Evolutionary conservation across 2,329 filamentous ascomycete species (phyloP).

Genomic region (Zopfia rhizophila): DNA sequence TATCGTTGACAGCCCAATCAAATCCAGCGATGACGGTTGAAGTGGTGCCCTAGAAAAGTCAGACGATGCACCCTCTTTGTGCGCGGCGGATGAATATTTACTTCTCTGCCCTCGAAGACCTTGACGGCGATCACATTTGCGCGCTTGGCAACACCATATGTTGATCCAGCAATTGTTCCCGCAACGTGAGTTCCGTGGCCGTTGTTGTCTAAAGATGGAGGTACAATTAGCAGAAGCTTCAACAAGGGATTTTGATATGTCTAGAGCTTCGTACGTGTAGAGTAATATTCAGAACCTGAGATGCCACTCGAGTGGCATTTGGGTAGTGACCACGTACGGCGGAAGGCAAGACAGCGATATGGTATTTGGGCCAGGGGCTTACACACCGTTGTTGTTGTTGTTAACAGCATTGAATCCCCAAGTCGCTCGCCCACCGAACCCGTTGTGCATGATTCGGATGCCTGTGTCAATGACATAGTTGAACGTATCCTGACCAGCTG

Average conservation of each 20-base stretch:
- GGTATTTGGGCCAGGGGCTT: no score
- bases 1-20: conserved; percentile 48
- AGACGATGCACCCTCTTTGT: no score
- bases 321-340: no score
- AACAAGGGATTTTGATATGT: no score
- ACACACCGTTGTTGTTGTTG: conserved; percentile 21
- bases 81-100: no score
- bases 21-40: conserved; percentile 43
- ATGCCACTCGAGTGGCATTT: no score
- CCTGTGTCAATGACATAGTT: conserved; percentile 73
- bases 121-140: conserved; percentile 50
- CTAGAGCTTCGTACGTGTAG: no score
- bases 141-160: conserved; percentile 47
- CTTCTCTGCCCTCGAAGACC: conserved; percentile 40
- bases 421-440: conserved; percentile 43
- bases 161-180: conserved; percentile 40
- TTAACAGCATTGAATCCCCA: conserved; percentile 43
- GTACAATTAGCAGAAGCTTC: no score
- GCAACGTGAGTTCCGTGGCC: conserved; percentile 50
- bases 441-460: conserved; percentile 63
- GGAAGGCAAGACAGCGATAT: no score
- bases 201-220: no score
- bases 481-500: conserved; percentile 37
- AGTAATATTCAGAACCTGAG: no score
- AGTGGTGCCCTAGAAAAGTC: conserved; percentile 23